Conservation (phyloP, 352 stramenopile species). For the Thalassiosira hispida region DNA sequence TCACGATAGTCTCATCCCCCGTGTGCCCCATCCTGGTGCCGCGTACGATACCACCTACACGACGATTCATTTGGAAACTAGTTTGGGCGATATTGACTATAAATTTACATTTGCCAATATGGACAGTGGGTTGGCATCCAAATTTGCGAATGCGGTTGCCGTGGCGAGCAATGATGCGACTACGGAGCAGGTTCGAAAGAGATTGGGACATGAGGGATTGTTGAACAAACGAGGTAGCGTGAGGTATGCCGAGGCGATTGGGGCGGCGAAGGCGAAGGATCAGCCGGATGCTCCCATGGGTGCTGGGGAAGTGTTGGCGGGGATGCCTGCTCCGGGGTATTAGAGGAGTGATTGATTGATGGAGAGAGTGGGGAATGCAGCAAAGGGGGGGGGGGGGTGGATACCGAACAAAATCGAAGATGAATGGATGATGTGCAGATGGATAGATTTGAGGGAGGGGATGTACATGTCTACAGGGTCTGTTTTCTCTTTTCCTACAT, state of each 20-base stretch:
- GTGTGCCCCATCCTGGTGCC: constrained; percentile 30
- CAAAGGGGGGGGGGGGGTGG: too few species aligned
- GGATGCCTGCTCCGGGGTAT: constrained; percentile 33
- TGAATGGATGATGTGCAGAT: too few species aligned
- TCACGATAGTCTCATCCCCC: constrained; percentile 17
- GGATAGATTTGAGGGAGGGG: too few species aligned
- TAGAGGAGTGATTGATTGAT: constrained; percentile 3
- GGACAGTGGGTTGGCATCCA: constrained; percentile 27
- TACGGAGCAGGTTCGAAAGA: constrained; percentile 63
- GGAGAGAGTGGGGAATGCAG: not conserved
- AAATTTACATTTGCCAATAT: constrained; percentile 63
- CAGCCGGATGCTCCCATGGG: constrained; percentile 62
- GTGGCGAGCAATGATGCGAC: constrained; percentile 45
- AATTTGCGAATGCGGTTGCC: constrained; percentile 56
- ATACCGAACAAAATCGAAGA: too few species aligned
- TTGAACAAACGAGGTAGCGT: constrained; percentile 67
- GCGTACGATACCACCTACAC: constrained; percentile 19
- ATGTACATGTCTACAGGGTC: too few species aligned
- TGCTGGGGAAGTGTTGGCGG: constrained; percentile 51
- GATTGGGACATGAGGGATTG: constrained; percentile 75
- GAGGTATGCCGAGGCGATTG: constrained; percentile 69
- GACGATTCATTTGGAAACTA: constrained; percentile 57
- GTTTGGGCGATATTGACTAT: constrained; percentile 79
- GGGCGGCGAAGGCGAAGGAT: constrained; percentile 69
- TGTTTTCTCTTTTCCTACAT: too few species aligned